Evolutionary conservation across 345 rosid genomes (phyloP), one percentile per base, ranked within the genome.

Genomic region (Jatropha curcas): DNA sequence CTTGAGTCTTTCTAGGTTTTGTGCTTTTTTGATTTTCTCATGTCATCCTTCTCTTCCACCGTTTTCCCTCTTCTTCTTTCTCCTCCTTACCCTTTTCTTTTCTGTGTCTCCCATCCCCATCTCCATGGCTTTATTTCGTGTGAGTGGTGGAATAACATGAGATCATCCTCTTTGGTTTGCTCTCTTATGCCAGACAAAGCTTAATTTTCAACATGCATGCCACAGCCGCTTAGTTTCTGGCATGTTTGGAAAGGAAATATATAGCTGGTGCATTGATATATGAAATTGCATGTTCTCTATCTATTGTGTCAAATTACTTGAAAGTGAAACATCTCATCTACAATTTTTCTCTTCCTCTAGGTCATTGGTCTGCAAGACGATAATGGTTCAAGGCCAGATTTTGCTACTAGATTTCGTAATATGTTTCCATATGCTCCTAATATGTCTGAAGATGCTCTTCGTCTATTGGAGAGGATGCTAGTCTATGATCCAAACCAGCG

Each of bases 291-390:
- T 6, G 13, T 27, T 17, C 52, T 73, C 69, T 41, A n/a, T 17
- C 8, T 25, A 53, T 22, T 9, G 52, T 22, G 51, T 51, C 22
- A 27, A n/a, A 71, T 30, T 27, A 67, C 60, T 52, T 65, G 9
- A 28, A 12, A 19, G 7, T 55, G 35, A 31, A 41, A 70, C 68
- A 66, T 55, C 71, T 68, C 24, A 63, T 57, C 8, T 37, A 27
- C 65, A 43, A 4, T 65, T 33, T 68, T 33, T 61, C 41, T 28
- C 51, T 58, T 79, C 77, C 62, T 64, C 71, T 53, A 95, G 98
- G 94, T 93, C 80, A 91, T 93, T 87, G 99, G 99, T 74, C 98
- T 98, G 0, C 97, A 92, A 72, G 89, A 86, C 84, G n/a, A n/a
- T n/a, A n/a, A n/a, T n/a, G n/a, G n/a, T n/a, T 97, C 98, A 8